Evolutionary conservation across 2,329 filamentous ascomycete genomes (phyloP).

Genomic region (Juglanconis juglandina): DNA sequence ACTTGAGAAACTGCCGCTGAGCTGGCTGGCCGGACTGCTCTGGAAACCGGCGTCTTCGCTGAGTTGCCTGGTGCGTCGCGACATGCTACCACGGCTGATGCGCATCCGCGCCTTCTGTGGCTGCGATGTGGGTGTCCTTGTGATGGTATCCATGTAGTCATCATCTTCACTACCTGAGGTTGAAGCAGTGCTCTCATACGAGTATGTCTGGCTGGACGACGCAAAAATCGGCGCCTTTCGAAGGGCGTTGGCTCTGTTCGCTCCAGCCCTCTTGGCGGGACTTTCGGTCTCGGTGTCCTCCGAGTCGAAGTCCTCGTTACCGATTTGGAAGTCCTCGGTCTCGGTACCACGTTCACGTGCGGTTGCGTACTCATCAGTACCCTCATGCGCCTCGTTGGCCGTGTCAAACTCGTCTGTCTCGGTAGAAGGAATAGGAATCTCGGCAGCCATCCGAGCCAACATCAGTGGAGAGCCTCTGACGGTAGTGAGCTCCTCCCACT

Average conservation of each 20-base stretch:
- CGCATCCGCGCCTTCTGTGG: conserved; percentile 71
- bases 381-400: conserved; percentile 80
- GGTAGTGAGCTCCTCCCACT: conserved; percentile 74
- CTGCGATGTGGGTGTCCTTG: conserved; percentile 60
- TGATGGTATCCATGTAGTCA: conserved; percentile 47
- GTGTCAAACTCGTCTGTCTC: conserved; percentile 73
- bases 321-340: conserved; percentile 93
- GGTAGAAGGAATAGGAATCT: conserved; percentile 20
- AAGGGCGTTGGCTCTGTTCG: conserved; percentile 24
- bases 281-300: conserved; percentile 85
- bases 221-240: conserved; percentile 40
- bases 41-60: conserved; percentile 58
- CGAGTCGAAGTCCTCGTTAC: conserved; percentile 73
- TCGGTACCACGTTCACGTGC: conserved; percentile 79
- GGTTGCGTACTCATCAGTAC: conserved; percentile 62
- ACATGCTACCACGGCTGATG: conserved; percentile 59
- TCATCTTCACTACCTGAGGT: conserved; percentile 76
- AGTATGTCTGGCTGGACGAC: conserved; percentile 50
- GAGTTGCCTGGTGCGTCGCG: conserved; percentile 57
- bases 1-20: conserved; percentile 48
- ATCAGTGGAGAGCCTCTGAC: conserved; percentile 18
- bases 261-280: conserved; percentile 41
- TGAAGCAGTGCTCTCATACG: conserved; percentile 84
- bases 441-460: conserved; percentile 11
- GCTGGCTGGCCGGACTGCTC: conserved; percentile 61